Evolutionary conservation across 106 monocot genomes (phyloP), one percentile per base, ranked within the genome.

Genomic region (Acorus gramineus): DNA sequence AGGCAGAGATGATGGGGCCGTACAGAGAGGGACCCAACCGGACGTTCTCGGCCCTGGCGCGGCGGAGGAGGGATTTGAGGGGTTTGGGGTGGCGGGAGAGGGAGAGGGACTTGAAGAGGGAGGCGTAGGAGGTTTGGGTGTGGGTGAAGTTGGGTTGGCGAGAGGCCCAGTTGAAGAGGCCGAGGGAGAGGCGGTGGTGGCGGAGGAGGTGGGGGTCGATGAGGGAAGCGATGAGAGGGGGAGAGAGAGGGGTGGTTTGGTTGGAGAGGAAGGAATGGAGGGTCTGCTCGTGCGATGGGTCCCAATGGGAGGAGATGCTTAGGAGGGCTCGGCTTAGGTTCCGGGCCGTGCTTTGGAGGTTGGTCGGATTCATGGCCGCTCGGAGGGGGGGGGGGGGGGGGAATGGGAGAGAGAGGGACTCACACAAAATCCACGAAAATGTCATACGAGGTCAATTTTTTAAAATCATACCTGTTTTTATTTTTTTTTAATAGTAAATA

Each of bases 201-300:
- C 52, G 53, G 65, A 82, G 79, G 65, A 79, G 82, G 66, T 79
- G 69, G 56, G 86, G 79, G 50, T 82, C 82, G 62, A 82, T 80
- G 56, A 60, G 63, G 71, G 82, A 71, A 57, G 85, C 60, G 44
- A 85, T 52, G 28, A 85, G 77, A 11, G 77, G 42, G 0, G 80
- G 69, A 44, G 76, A 61, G 56, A 79, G 66, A 3, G 71, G 12
- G 4, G 44, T 52, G 2, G 64, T 6, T 8, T 8, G 44, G 61
- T 50, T 7, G 13, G 7, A 28, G 71, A 77, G 77, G 73, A 73
- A 71, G 61, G 12, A 60, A 59, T 50, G 78, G 70, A 81, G 51
- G 10, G 80, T 61, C 13, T 78, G 63, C 57, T 85, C 85, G 61
- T 80, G 66, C 52, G 70, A 12, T 7, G 80, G 53, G 28, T 62